Conservation (phyloP, 2,329 filamentous ascomycete genomes). For the Hymenoscyphus salicellus region DNA sequence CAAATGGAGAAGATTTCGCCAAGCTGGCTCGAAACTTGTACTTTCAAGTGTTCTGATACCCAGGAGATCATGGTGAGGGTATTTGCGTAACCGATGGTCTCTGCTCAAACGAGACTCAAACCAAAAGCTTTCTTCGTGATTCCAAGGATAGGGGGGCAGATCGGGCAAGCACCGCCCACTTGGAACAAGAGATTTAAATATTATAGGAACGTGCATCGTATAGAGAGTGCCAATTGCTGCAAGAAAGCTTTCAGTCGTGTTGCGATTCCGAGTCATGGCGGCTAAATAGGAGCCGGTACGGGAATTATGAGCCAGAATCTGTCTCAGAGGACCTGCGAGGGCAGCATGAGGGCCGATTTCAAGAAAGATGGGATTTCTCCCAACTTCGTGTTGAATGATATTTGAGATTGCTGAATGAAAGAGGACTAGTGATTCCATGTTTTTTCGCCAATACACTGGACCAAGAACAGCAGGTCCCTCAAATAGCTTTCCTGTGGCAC, state of each 20-base stretch:
- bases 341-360: conserved; percentile 39
- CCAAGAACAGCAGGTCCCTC: background rate
- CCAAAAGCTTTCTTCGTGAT: conserved; percentile 50
- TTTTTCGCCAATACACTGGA: conserved; percentile 13
- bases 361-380: conserved; percentile 2
- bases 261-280: background rate
- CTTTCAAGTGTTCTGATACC: conserved; percentile 1
- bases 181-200: background rate
- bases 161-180: conserved; percentile 11
- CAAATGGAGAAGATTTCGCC: conserved; percentile 46
- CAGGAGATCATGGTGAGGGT: conserved; percentile 37
- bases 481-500: conserved; percentile 30
- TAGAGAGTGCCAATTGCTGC: conserved; percentile 6
- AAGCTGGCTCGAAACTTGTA: conserved; percentile 34
- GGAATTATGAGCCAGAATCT: conserved; percentile 17
- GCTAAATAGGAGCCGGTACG: background rate
- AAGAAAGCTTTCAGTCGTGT: background rate
- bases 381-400: background rate
- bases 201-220: background rate
- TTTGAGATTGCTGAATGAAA: conserved; percentile 6
- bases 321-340: conserved; percentile 32
- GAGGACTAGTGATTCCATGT: conserved; percentile 13
- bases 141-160: conserved; percentile 53
- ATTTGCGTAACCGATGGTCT: conserved; percentile 44
- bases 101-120: conserved; percentile 48